Evolutionary conservation across 192 early-diverging fungal species (phyloP).

Genomic region (Gigaspora rosea): DNA sequence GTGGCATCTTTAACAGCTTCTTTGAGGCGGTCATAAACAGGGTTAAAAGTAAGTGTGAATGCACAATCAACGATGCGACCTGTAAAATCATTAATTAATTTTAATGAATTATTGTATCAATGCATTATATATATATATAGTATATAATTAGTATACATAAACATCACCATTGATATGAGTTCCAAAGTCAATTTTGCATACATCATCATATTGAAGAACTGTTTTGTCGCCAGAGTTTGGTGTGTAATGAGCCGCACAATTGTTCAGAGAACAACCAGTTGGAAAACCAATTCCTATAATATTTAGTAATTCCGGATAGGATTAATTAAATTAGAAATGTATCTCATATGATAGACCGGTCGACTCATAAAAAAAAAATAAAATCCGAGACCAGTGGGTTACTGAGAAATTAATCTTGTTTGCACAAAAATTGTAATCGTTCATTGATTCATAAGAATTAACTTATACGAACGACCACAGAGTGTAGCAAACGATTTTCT

Average conservation of each 20-base stretch:
- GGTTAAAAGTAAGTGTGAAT: slow-evolving; percentile 92
- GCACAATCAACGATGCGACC: slow-evolving; percentile 94
- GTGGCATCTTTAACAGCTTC: slow-evolving; percentile 93
- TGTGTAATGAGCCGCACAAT: slow-evolving; percentile 96
- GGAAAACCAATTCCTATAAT: slow-evolving; percentile 86
- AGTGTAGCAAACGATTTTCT: slow-evolving; percentile 29
- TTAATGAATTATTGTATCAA: not conserved
- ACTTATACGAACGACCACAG: slow-evolving; percentile 21
- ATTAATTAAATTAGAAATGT: slow-evolving; percentile 12
- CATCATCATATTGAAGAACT: slow-evolving; percentile 84
- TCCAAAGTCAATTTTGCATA: slow-evolving; percentile 97
- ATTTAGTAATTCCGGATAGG: not conserved
- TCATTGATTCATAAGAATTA: not conserved
- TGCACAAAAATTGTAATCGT: slow-evolving; percentile 35
- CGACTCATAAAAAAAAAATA: not conserved
- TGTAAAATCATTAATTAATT: slow-evolving; percentile 26
- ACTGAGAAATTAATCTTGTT: slow-evolving; percentile 1
- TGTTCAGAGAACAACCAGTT: slow-evolving; percentile 90
- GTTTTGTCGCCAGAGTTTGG: slow-evolving; percentile 97
- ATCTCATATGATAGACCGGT: slow-evolving; percentile 26
- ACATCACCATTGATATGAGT: slow-evolving; percentile 82
- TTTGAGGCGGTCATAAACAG: slow-evolving; percentile 81
- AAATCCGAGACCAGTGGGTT: slow-evolving; percentile 25
- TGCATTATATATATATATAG: too few species aligned
- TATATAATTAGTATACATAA: not conserved